Conservation (phyloP, 192 early-diverging fungal genomes). For the Podila clonocystis region DNA sequence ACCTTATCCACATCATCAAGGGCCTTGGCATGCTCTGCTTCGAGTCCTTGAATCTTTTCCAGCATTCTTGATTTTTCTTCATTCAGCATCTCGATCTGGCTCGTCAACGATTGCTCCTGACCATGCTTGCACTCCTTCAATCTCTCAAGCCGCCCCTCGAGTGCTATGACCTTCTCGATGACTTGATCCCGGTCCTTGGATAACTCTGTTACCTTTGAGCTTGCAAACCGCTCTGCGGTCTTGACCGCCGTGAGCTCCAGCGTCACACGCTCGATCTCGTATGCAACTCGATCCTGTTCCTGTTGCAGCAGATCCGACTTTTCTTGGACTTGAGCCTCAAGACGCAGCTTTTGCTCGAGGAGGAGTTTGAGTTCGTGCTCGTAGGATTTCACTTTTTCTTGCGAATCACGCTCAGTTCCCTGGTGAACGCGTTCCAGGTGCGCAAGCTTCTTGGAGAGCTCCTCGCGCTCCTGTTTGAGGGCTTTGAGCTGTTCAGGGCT, state of each 20-base stretch:
- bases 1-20: background rate
- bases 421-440: slow-evolving; percentile 41
- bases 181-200: slow-evolving; percentile 40
- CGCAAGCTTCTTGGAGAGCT: slow-evolving; percentile 38
- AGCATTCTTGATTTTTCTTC: slow-evolving; percentile 12
- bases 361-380: slow-evolving; percentile 34
- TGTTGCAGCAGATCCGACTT: slow-evolving; percentile 34
- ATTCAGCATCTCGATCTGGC: slow-evolving; percentile 21
- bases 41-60: background rate
- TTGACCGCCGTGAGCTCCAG: slow-evolving; percentile 37
- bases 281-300: slow-evolving; percentile 33
- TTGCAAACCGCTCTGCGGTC: slow-evolving; percentile 38
- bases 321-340: slow-evolving; percentile 46
- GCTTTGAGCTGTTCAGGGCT: slow-evolving; percentile 25
- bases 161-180: slow-evolving; percentile 21
- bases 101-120: slow-evolving; percentile 37
- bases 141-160: slow-evolving; percentile 28
- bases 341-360: slow-evolving; percentile 22
- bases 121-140: slow-evolving; percentile 36
- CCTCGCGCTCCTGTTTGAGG: slow-evolving; percentile 38
- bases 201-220: slow-evolving; percentile 36
- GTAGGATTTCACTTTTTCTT: slow-evolving; percentile 18
- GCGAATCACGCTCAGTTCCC: slow-evolving; percentile 34
- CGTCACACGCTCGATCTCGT: slow-evolving; percentile 34
- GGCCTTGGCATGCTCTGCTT: background rate